Evolutionary conservation across 495 filamentous ascomycete genomes (phyloP).

Genomic region (Niebla homalea): DNA sequence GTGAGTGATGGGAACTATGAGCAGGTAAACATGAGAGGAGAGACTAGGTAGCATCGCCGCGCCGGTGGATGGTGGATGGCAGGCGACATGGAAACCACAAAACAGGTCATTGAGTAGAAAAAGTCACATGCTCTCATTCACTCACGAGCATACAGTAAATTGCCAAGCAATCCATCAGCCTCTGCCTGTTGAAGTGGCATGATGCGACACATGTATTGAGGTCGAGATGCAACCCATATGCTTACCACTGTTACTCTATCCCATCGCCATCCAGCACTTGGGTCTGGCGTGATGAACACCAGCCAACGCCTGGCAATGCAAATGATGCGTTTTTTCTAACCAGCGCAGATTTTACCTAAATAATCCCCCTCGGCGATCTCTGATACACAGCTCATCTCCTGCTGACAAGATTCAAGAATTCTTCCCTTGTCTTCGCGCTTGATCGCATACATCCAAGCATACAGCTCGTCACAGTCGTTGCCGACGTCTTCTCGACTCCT

Average conservation of each 20-base stretch:
- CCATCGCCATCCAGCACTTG: constrained; percentile 8
- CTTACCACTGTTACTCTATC: background rate
- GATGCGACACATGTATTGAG: background rate
- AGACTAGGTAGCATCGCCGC: no score
- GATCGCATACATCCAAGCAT: constrained; percentile 89
- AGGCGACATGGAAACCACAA: no score
- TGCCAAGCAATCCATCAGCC: no score
- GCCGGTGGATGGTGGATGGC: no score
- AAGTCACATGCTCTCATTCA: no score
- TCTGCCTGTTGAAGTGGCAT: constrained; percentile 9
- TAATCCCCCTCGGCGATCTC: no score
- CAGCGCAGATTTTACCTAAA: no score
- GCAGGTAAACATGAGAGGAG: no score
- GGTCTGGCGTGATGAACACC: constrained; percentile 9
- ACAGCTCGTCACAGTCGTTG: constrained; percentile 85
- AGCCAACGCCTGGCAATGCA: background rate
- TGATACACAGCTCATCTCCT: constrained; percentile 23
- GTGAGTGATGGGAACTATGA: no score
- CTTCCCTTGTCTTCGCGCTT: constrained; percentile 84
- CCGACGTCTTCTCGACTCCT: constrained; percentile 78
- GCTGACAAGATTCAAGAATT: constrained; percentile 78
- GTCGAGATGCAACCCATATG: background rate
- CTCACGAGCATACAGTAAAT: no score
- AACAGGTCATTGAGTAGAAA: no score
- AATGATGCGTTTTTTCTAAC: no score